Base-by-base conservation (phyloP, 1,284 basidiomycete genomes). In the Microbotryomycetes sp. region DNA sequence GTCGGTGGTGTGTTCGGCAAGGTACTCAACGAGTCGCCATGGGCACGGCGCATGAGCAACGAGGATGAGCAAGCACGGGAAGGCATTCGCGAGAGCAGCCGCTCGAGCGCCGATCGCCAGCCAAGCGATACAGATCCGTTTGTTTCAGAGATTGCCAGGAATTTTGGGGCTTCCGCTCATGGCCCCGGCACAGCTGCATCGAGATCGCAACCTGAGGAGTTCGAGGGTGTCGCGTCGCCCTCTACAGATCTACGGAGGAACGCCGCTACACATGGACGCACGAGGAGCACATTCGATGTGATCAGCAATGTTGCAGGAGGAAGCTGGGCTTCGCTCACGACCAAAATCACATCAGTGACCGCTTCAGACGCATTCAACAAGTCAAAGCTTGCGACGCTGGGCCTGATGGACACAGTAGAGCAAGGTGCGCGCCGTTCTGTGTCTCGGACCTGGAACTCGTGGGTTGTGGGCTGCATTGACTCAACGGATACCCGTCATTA, bases 331-430 rank as follows among this genome's bases (percentile, higher is more conserved):
- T 54, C 59, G 0, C 22, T 66, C 49, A 48, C 47, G 49, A 57
- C 47, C n/a, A 25, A 31, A 4, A 54, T 48, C 49, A 49, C 53
- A 0, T 54, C 59, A 25, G 45, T 67, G 19, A 46, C 58, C 48
- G 57, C 59, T 19, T 48, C 46, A 26, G 65, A 68, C 15, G 64
- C 61, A 42, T 53, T 72, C 31, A 57, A 59, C 31, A 56, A 49
- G 42, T 64, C 64, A 25, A 66, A 65, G 56, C 45, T 53, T 16
- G 64, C 70, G 30, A 62, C 67, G 16, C 32, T 70, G 45, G 60
- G 62, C 6, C 26, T 70, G 4, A 64, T 72, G 50, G 70, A 72
- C 16, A 66, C 63, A 23, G 69, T 72, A 49, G 71, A 72, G 42
- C 58, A 62, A 26, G 59, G 36, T 42, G 19, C 36, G n/a, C n/a